Evolutionary conservation across 495 filamentous ascomycete genomes (phyloP), one percentile per base, ranked within the genome.

Genomic region (Corynascus novoguineensis): DNA sequence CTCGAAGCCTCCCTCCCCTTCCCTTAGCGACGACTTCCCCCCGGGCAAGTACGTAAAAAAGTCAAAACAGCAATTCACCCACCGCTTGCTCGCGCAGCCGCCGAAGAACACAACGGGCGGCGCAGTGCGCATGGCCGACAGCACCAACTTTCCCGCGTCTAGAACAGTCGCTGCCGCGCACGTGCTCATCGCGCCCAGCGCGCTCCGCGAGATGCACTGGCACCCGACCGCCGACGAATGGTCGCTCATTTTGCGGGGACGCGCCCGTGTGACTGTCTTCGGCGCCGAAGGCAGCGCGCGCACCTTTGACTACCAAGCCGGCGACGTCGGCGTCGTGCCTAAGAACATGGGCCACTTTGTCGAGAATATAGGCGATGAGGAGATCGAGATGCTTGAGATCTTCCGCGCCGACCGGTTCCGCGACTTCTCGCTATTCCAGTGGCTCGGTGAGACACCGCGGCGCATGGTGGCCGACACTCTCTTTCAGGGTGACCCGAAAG

Each of bases 341-440:
- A 67, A 68, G n/a, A 81, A 83, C 55, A 79, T 80, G 73, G 81
- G 82, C 11, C 82, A 85, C 53, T 86, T 83, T 24, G 71, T 85
- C 12, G 81, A 85, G 73, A 85, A 85, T 52, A 73, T 82, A 48
- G 78, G 78, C 25, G 79, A 82, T 37, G 78, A 83, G 52, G 78
- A 81, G 38, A 53, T 84, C n/a, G 80, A 83, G 60, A 74, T 83
- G 71, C 67, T 84, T 35, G 82, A 84, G 62, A 71, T 84, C 12
- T 83, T 83, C 67, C 72, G 77, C 9, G 75, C 80, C 0, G 81
- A 83, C 50, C 69, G 78, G 58, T 83, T 83, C 57, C 69, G 76
- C 35, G 84, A 87, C 53, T 84, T 88, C 61, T 83, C 78, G 5
- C 71, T 87, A 15, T 83, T 84, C 63, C 83, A 88, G 67, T 88